Evolutionary conservation across 805 yeast genomes (phyloP), one percentile per base, ranked within the genome.

Genomic region (Saturnispora bothae): DNA sequence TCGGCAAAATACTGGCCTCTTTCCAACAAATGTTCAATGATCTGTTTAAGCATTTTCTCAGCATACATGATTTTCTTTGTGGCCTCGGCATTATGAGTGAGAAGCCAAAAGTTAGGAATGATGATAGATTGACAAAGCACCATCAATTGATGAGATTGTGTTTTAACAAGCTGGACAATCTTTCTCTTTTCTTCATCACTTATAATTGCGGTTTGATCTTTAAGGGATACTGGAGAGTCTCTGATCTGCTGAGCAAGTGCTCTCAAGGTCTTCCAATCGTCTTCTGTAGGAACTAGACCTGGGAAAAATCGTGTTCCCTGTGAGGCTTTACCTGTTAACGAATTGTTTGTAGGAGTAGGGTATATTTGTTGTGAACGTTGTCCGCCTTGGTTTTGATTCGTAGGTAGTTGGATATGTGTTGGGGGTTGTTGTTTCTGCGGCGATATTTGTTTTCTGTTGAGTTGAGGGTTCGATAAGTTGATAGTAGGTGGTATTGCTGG

Each of bases 41-140:
- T 81, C 52, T 78, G 81, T 50, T 76, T 78, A 31, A 83, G 76
- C 78, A 84, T 78, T 43, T 76, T 69, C 57, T 84, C 78, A 67
- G 83, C 73, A 53, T 82, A 88, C 43, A 86, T 68, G 42, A 86
- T 69, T 47, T 83, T 72, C 50, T 74, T 76, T 1, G 94, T 80
- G 8, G 83, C 88, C 35, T 77, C 83, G 34, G 68, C 70, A 54
- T 81, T 82, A 48, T 78, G 76, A 1, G 94, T 81, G 43, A 83
- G 65, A 42, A 80, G 70, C 52, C 73, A 85, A 50, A 83, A 83
- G 51, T 82, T 77, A 27, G 94, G 85, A 29, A 83, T 74, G 31
- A 85, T 65, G 23, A 57, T 49, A 43, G 78, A 78, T 52, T 84
- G 94, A 14, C 81, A 79, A 44, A 78, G 70, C 27, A 76, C 68